These are phyloP conservation scores for Biscutella laevigata DNA, from an alignment of 441 rosid species.

Conservation along the genomic window DNA sequence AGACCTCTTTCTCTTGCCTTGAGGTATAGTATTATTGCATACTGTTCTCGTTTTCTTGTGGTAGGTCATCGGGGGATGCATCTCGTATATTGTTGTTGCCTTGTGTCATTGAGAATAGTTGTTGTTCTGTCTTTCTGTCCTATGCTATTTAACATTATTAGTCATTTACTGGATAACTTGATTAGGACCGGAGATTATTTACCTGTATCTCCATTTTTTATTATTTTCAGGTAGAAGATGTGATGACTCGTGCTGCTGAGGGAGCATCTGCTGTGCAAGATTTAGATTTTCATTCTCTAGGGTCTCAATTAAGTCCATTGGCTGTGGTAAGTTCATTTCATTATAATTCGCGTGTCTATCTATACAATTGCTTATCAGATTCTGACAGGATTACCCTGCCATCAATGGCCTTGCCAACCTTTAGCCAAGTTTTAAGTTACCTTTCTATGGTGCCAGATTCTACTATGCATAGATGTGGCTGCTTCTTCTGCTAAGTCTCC, in stretches of 20 bases:
- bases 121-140: neutral
- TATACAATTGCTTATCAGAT: neutral
- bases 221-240: conserved; percentile 69
- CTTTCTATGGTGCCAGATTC: conserved; percentile 49
- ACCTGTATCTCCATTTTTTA: conserved; percentile 7
- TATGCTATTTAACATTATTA: neutral
- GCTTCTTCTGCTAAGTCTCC: conserved; percentile 81
- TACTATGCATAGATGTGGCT: conserved; percentile 94
- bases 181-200: neutral
- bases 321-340: conserved; percentile 63
- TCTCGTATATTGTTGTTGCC: conserved; percentile 1
- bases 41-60: neutral
- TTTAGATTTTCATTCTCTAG: conserved; percentile 65
- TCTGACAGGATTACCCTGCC: conserved; percentile 2
- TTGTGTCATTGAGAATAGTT: neutral
- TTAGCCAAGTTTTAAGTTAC: conserved; percentile 18
- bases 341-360: conserved; percentile 6
- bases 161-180: neutral
- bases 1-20: conserved; percentile 3
- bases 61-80: neutral
- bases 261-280: conserved; percentile 66
- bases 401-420: conserved; percentile 1
- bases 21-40: conserved; percentile 8
- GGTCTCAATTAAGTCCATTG: conserved; percentile 76
- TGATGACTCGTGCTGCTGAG: conserved; percentile 76